phyloP scores from a whole-genome alignment of 2,329 filamentous ascomycete species.

The Pezicula radicicola region DNA sequence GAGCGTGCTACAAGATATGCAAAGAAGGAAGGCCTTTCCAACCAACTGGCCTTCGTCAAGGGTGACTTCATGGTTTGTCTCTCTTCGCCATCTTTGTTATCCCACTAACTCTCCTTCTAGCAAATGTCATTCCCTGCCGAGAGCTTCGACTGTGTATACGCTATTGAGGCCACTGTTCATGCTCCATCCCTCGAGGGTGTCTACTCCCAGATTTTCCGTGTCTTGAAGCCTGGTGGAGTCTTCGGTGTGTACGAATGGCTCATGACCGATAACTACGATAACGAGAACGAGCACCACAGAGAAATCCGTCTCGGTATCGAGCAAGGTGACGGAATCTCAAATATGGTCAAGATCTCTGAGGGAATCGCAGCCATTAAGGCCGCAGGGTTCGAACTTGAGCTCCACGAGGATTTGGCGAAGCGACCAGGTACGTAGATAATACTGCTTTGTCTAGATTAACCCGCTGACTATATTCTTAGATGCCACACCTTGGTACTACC shows the following conservation, averaged over 20 bases:
- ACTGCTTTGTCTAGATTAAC: not conserved
- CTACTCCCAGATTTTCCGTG: slow-evolving; percentile 92
- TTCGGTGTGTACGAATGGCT: slow-evolving; percentile 99
- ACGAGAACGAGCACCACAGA: slow-evolving; percentile 81
- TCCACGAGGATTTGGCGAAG: slow-evolving; percentile 85
- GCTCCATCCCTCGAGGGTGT: slow-evolving; percentile 88
- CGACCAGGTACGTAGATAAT: slow-evolving; percentile 43
- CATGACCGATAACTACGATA: slow-evolving; percentile 96
- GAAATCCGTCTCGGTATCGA: slow-evolving; percentile 96
- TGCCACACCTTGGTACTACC: slow-evolving; percentile 90
- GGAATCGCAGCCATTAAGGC: slow-evolving; percentile 80
- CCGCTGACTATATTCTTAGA: slow-evolving; percentile 30
- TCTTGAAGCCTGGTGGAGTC: slow-evolving; percentile 91
- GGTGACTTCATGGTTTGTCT: slow-evolving; percentile 83
- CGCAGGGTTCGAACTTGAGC: slow-evolving; percentile 81
- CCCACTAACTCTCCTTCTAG: slow-evolving; percentile 33
- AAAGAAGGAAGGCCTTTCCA: slow-evolving; percentile 72
- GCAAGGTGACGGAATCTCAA: slow-evolving; percentile 93
- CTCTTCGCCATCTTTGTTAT: not conserved
- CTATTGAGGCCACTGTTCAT: slow-evolving; percentile 95
- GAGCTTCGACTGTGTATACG: slow-evolving; percentile 91
- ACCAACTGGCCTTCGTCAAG: slow-evolving; percentile 86
- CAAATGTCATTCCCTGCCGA: slow-evolving; percentile 96
- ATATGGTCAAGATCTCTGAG: slow-evolving; percentile 91
- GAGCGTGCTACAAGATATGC: slow-evolving; percentile 89